Conservation (phyloP, 2,329 filamentous ascomycete genomes). For the Cladosporium phlei region DNA sequence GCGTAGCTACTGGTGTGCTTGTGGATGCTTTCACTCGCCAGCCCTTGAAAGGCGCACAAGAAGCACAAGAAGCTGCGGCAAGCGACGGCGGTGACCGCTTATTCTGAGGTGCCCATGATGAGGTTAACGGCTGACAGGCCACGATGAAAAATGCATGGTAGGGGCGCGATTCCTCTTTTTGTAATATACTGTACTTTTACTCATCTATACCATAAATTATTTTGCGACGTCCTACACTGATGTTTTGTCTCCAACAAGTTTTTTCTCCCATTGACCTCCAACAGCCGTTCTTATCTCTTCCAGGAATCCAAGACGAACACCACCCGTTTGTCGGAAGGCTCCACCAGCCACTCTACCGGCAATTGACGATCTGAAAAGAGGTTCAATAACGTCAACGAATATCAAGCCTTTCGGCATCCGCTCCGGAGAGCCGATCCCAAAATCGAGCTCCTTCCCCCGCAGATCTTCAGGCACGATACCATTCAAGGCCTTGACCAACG, state of each 20-base stretch:
- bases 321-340: too few species aligned
- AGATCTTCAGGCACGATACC: slow-evolving; percentile 9
- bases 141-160: slow-evolving; percentile 7
- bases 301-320: too few species aligned
- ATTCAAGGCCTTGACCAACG: background rate
- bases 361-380: too few species aligned
- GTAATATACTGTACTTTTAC: background rate
- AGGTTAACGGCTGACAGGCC: background rate
- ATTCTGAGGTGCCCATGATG: background rate
- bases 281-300: too few species aligned
- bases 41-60: background rate
- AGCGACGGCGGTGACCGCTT: background rate
- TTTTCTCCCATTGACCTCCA: too few species aligned
- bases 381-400: too few species aligned
- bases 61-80: background rate
- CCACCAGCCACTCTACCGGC: too few species aligned
- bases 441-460: slow-evolving; percentile 6
- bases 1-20: slow-evolving; percentile 76
- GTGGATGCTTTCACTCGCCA: slow-evolving; percentile 56
- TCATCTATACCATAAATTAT: too few species aligned
- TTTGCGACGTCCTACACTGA: too few species aligned
- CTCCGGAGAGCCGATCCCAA: too few species aligned
- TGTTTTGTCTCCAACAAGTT: too few species aligned
- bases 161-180: slow-evolving; percentile 3
- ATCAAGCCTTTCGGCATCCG: too few species aligned